A percentile compares a stretch with the other conserved stretches of the same genome.
Evolutionary conservation across 805 yeast genomes (phyloP).

Genomic region (Kuraishia borneana): DNA sequence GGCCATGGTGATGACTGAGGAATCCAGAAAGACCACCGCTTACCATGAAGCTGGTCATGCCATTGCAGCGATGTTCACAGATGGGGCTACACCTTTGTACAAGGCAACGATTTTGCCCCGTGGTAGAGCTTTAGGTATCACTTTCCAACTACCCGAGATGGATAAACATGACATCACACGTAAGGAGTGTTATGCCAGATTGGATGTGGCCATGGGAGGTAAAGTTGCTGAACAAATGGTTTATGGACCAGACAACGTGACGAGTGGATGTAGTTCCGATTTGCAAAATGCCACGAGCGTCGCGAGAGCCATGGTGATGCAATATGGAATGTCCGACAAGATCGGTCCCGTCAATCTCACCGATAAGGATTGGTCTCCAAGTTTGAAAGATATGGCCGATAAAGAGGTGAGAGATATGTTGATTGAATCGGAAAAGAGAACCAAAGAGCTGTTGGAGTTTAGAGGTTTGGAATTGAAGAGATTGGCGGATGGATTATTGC

Average conservation of each 20-base stretch:
- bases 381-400: slow-evolving; percentile 82
- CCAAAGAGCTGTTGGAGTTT: slow-evolving; percentile 53
- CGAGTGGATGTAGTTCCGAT: slow-evolving; percentile 93
- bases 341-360: slow-evolving; percentile 88
- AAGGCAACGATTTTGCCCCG: slow-evolving; percentile 96
- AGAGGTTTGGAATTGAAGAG: slow-evolving; percentile 65
- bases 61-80: slow-evolving; percentile 89
- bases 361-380: slow-evolving; percentile 87
- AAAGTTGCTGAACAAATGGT: slow-evolving; percentile 92
- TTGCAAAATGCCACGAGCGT: slow-evolving; percentile 80
- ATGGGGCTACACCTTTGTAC: slow-evolving; percentile 90
- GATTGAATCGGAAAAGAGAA: slow-evolving; percentile 67
- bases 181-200: slow-evolving; percentile 78
- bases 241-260: slow-evolving; percentile 85
- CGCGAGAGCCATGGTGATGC: slow-evolving; percentile 94
- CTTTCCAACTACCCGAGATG: slow-evolving; percentile 97
- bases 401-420: slow-evolving; percentile 75
- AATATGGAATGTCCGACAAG: slow-evolving; percentile 90
- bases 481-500: slow-evolving; percentile 85
- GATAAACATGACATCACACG: slow-evolving; percentile 92
- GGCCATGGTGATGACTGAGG: slow-evolving; percentile 96
- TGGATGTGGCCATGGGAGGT: slow-evolving; percentile 99
- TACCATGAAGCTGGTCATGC: slow-evolving; percentile 99
- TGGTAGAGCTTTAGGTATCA: slow-evolving; percentile 93
- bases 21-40: slow-evolving; percentile 86